Conservation (phyloP, 768 basidiomycete genomes). For the Phylloporus rhodoxanthus region DNA sequence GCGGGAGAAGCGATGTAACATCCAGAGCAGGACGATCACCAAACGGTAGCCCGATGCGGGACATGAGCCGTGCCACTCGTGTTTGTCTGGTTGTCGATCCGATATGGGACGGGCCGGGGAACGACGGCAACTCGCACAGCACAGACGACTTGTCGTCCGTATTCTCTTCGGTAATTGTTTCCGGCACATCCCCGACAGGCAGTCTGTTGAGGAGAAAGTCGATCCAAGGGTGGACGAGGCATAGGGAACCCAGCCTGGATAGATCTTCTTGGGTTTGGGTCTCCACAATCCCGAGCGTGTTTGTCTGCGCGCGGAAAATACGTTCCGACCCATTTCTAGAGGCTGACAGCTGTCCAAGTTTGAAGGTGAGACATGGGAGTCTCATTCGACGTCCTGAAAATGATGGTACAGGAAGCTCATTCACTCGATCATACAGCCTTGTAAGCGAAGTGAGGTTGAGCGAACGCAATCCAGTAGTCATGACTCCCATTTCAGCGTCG, state of each 20-base stretch:
- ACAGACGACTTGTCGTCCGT: neutral
- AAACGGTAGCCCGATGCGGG: neutral
- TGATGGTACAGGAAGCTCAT: neutral
- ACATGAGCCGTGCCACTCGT: neutral
- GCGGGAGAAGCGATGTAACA: neutral
- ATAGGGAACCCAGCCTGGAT: neutral
- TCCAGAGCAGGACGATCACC: neutral
- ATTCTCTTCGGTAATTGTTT: too few species aligned
- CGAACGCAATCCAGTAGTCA: neutral
- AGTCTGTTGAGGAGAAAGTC: constrained; percentile 7
- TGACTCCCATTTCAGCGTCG: neutral
- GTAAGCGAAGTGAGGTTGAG: neutral
- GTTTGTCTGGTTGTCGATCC: too few species aligned
- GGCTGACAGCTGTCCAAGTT: neutral
- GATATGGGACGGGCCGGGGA: neutral
- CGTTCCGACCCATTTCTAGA: neutral
- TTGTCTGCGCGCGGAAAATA: neutral
- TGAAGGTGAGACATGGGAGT: constrained; percentile 8
- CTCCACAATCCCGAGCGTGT: constrained; percentile 3
- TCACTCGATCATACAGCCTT: neutral
- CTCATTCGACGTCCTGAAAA: neutral
- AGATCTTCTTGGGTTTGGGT: constrained; percentile 7
- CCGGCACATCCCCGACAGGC: neutral
- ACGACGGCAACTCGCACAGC: neutral
- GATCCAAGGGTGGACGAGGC: constrained; percentile 11